Evolutionary conservation across 2,329 filamentous ascomycete genomes (phyloP), one percentile per base, ranked within the genome.

Genomic region (Chalara sp.): DNA sequence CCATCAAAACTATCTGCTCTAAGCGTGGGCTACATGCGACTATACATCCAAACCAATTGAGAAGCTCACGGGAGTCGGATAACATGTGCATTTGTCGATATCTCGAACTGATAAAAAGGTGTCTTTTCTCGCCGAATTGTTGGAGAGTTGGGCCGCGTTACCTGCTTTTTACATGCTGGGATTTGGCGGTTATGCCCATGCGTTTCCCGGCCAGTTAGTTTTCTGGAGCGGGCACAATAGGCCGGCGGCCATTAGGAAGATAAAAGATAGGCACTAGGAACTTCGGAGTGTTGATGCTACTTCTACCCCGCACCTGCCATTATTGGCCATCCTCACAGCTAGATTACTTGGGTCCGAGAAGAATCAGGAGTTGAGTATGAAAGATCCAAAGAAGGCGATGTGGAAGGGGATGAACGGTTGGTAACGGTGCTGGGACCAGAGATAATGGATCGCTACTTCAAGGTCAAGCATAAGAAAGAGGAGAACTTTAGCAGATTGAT

Each of bases 151-250:
- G n/a, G n/a, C n/a, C n/a, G n/a, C n/a, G n/a, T n/a, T n/a, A n/a
- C n/a, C n/a, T n/a, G n/a, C n/a, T n/a, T n/a, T n/a, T n/a, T n/a
- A n/a, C n/a, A n/a, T n/a, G n/a, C n/a, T n/a, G n/a, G n/a, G n/a
- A n/a, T n/a, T n/a, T n/a, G n/a, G n/a, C n/a, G n/a, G n/a, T n/a
- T n/a, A n/a, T n/a, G n/a, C n/a, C n/a, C n/a, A n/a, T n/a, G n/a
- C 7, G 86, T 78, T 10, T 1, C 81, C 88, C 46, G 78, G 86
- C n/a, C 79, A 81, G 12, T 89, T 83, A 81, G 77, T 90, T 0
- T 72, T 83, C 0, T 93, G 87, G 87, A 88, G 89, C 8, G 84
- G 80, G 6, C 82, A 92, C 67, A 92, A 92, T 65, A 81, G 86
- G 32, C 86, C 90, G 69, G 73, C 80, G 5, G 84, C 87, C 0